Evolutionary conservation across 176 grass and related monocot genomes (phyloP).

Genomic region (Rhynchospora tenuis): DNA sequence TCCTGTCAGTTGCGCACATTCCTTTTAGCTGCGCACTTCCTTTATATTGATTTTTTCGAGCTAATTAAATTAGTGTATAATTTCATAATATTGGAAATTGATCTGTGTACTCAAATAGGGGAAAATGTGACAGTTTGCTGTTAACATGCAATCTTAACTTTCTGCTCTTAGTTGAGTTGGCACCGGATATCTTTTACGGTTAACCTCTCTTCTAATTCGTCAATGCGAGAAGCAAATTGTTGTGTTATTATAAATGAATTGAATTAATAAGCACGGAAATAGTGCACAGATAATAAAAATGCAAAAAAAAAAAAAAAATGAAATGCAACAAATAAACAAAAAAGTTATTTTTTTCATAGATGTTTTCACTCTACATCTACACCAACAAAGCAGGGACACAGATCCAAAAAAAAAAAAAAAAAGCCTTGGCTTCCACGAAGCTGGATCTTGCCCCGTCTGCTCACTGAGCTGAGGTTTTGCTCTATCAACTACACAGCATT

Average conservation of each 20-base stretch:
- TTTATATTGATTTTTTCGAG: constrained; percentile 4
- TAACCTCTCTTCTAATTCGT: too few relatives aligned
- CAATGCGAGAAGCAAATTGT: too few relatives aligned
- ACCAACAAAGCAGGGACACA: constrained; percentile 3
- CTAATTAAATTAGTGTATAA: constrained; percentile 11
- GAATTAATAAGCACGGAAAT: not conserved
- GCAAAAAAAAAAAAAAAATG: too few relatives aligned
- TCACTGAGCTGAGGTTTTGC: not conserved
- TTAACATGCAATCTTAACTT: not conserved
- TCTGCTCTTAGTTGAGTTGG: not conserved
- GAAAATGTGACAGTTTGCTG: not conserved
- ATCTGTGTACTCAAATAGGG: not conserved
- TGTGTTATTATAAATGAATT: not conserved
- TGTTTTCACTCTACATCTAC: constrained; percentile 18
- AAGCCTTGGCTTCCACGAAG: constrained; percentile 1
- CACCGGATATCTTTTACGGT: not conserved
- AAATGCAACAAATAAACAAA: constrained; percentile 15
- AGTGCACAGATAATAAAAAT: not conserved
- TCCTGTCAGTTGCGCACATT: not conserved
- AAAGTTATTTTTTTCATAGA: not conserved
- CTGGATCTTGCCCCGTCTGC: not conserved
- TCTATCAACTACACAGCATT: constrained; percentile 16
- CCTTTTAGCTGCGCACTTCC: not conserved
- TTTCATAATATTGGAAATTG: not conserved
- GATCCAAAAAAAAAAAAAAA: constrained; percentile 5